Base-by-base conservation (phyloP, 164 flowering plant genomes). In the Macadamia tetraphylla region DNA sequence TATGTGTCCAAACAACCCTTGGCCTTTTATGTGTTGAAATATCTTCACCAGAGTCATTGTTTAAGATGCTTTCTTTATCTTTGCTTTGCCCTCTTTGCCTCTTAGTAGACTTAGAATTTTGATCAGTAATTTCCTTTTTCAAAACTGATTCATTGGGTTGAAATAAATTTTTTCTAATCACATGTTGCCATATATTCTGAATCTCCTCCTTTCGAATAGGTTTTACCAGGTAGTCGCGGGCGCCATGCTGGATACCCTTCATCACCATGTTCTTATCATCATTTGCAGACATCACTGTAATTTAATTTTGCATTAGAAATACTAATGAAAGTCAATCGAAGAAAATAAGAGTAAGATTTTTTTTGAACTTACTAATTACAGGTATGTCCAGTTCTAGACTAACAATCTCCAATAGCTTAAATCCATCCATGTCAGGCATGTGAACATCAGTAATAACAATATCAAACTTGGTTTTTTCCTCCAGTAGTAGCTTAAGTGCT, bases 341-440 rank as follows among this genome's bases (percentile, higher is more conserved):
- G 8, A 60, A 6, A 29, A 29, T 56, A 23, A 23, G 23, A 23
- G 23, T 23, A 23, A 23, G 23, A 23, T 23, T 23, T 23, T 23
- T 23, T 23, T 23, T 23, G 23, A 23, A 11, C 51, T 46, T 75
- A 85, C 88, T 80, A 51, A 85, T 83, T 15, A 85, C 86, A 9
- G 86, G 86, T 4, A 81, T 43, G 68, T 83, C 86, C 81, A 81
- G 81, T 66, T 83, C 83, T 6, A 81, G 74, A 7, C 79, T 76
- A 15, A 85, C 74, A n/a, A 64, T 65, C 58, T 81, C 76, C 57
- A 85, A 70, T 11, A 85, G 80, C 58, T 60, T 68, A 35, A 84
- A 79, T 8, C 88, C 85, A 68, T 84, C 81, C 81, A 81, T 78
- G 65, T 81, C 85, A 6, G 67, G 71, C 81, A 75, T 81, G 40